These are phyloP conservation scores for Psidium friedrichsthalianum DNA, from an alignment of 345 rosid genomes.

Conservation along the genomic window DNA sequence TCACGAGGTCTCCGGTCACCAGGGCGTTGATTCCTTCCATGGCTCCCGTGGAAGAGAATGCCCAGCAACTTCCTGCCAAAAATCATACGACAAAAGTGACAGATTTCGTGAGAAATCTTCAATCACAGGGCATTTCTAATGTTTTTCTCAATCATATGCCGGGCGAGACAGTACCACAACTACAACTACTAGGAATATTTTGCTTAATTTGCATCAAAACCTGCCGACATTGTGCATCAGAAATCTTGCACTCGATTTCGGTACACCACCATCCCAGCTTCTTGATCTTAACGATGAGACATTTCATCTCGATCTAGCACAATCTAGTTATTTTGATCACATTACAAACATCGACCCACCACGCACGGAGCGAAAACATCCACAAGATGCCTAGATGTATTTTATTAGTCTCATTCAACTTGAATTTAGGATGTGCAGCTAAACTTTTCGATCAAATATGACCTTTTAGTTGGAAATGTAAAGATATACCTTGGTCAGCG, in stretches of 20 bases:
- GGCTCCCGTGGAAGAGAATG: constrained; percentile 64
- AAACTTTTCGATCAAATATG: background rate
- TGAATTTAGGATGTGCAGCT: background rate
- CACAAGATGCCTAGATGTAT: background rate
- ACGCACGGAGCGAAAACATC: background rate
- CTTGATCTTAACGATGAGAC: background rate
- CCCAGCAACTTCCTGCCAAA: constrained; percentile 64
- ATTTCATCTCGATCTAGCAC: background rate
- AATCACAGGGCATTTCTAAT: background rate
- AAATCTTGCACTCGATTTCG: background rate
- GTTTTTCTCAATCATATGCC: background rate
- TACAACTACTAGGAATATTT: background rate
- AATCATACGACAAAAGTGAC: background rate
- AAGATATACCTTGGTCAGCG: background rate
- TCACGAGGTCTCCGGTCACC: constrained; percentile 35
- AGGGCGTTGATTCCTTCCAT: constrained; percentile 63
- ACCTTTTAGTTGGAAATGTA: background rate
- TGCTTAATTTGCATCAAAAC: background rate
- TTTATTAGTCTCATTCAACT: background rate
- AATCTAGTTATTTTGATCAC: background rate
- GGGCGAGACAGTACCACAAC: background rate
- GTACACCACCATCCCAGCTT: background rate
- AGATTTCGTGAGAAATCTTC: background rate
- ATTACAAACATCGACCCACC: background rate
- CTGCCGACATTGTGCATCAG: background rate